Evolutionary conservation across 495 filamentous ascomycete genomes (phyloP).

Genomic region (Podospora didyma): DNA sequence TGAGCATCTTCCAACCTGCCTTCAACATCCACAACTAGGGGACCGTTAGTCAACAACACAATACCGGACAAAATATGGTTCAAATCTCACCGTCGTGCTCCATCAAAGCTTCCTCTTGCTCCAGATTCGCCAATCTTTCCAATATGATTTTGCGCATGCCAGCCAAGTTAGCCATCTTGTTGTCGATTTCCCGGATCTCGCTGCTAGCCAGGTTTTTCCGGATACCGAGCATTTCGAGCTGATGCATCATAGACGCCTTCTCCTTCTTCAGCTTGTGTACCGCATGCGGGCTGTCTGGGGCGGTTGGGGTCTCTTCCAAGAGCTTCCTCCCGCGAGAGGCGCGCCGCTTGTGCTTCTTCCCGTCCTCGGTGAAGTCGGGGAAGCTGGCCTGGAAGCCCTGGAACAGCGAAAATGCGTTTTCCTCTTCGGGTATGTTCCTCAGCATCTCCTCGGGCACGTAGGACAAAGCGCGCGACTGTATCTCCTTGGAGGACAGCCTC

Average conservation of each 20-base stretch:
- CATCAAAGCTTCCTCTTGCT: constrained; percentile 85
- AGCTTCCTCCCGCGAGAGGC: constrained; percentile 69
- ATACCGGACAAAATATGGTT: neutral
- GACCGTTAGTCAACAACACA: constrained; percentile 25
- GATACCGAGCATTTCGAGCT: constrained; percentile 85
- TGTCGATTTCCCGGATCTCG: constrained; percentile 95
- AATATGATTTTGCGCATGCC: constrained; percentile 92
- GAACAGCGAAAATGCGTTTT: constrained; percentile 86
- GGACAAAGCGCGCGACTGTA: constrained; percentile 87
- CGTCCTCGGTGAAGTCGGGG: constrained; percentile 66
- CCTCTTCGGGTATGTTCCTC: constrained; percentile 76
- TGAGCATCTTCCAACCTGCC: constrained; percentile 80
- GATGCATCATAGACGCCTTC: constrained; percentile 68
- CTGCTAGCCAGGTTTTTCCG: constrained; percentile 97
- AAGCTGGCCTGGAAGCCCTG: constrained; percentile 92
- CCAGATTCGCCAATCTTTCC: constrained; percentile 82
- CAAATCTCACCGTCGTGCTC: constrained; percentile 73
- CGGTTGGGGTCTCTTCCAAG: constrained; percentile 56
- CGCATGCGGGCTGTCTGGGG: constrained; percentile 55
- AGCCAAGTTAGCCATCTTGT: constrained; percentile 89
- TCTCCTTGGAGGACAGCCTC: constrained; percentile 85
- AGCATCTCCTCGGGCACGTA: constrained; percentile 91
- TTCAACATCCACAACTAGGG: constrained; percentile 73
- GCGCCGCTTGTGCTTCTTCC: constrained; percentile 65
- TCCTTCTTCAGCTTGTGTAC: constrained; percentile 72